Percentiles rank a stretch among this genome's conserved stretches.
Evolutionary conservation across 306 rosid species (phyloP).

Genomic region (Castanospermum australe): DNA sequence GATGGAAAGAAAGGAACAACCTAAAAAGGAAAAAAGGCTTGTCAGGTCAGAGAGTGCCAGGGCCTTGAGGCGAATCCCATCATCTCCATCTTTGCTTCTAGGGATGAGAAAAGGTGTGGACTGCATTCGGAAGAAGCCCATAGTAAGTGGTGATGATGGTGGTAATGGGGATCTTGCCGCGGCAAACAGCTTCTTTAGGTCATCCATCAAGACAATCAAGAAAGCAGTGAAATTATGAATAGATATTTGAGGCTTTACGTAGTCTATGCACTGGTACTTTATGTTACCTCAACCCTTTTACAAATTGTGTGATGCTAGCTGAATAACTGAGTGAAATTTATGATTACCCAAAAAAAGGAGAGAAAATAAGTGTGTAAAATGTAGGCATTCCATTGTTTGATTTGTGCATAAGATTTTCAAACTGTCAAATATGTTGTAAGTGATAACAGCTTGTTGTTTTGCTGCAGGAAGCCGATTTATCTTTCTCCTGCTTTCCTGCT

Average conservation of each 20-base stretch:
- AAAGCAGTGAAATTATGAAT: slow-evolving; percentile 59
- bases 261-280: neutral
- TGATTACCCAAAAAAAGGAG: neutral
- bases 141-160: slow-evolving; percentile 47
- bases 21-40: slow-evolving; percentile 53
- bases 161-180: slow-evolving; percentile 34
- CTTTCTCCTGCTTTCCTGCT: neutral
- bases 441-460: slow-evolving; percentile 53
- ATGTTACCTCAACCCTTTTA: neutral
- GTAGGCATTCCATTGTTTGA: slow-evolving; percentile 34
- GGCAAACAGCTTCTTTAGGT: slow-evolving; percentile 54
- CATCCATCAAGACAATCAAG: slow-evolving; percentile 71
- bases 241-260: neutral
- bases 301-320: slow-evolving; percentile 32
- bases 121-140: slow-evolving; percentile 67
- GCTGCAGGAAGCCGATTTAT: slow-evolving; percentile 20
- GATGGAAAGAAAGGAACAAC: slow-evolving; percentile 47
- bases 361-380: slow-evolving; percentile 25
- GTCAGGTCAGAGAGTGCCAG: slow-evolving; percentile 79
- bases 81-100: slow-evolving; percentile 81
- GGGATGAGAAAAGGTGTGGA: slow-evolving; percentile 80
- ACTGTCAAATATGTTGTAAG: slow-evolving; percentile 28
- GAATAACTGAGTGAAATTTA: slow-evolving; percentile 37
- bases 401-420: slow-evolving; percentile 41
- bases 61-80: slow-evolving; percentile 72